phyloP scores from a whole-genome alignment of 1,284 basidiomycete species.

The Heterobasidion parviporum region DNA sequence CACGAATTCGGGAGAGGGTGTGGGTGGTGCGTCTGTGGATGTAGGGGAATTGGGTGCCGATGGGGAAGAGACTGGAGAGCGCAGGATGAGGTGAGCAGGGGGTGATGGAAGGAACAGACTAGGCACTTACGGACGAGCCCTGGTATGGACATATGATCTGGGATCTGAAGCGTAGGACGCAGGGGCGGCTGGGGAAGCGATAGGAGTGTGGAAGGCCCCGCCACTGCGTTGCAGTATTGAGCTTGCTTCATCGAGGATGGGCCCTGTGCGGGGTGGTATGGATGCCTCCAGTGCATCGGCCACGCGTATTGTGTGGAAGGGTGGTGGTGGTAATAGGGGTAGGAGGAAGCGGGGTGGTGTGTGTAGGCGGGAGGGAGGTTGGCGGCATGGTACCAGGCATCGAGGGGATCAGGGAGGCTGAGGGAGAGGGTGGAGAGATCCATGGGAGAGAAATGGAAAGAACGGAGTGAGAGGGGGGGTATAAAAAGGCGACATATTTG shows the following conservation, averaged over 20 bases:
- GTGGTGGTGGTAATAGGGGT: not conserved
- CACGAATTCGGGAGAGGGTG: constrained; percentile 19
- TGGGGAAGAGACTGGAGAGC: constrained; percentile 31
- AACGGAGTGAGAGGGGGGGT: constrained; percentile 10
- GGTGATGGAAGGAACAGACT: constrained; percentile 10
- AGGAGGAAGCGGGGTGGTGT: not conserved
- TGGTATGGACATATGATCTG: constrained; percentile 6
- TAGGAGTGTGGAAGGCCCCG: not conserved
- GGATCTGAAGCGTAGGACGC: constrained; percentile 7
- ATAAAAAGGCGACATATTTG: constrained; percentile 8
- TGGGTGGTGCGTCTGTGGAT: constrained; percentile 15
- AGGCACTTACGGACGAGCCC: constrained; percentile 10
- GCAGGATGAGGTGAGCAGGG: constrained; percentile 8
- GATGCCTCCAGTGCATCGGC: not conserved
- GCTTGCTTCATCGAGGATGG: not conserved
- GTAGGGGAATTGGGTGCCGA: constrained; percentile 26
- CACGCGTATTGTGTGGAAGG: not conserved
- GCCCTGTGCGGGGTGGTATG: not conserved
- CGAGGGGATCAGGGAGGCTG: constrained; percentile 4
- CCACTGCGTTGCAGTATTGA: not conserved
- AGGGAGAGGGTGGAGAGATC: constrained; percentile 2
- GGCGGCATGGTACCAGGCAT: constrained; percentile 1
- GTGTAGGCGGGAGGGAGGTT: constrained; percentile 6
- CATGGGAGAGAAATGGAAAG: constrained; percentile 11
- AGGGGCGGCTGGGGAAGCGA: not conserved